Percentiles rank a stretch among this genome's conserved stretches.
Evolutionary conservation across 441 rosid species (phyloP).

Genomic region (Eutrema salsugineum): DNA sequence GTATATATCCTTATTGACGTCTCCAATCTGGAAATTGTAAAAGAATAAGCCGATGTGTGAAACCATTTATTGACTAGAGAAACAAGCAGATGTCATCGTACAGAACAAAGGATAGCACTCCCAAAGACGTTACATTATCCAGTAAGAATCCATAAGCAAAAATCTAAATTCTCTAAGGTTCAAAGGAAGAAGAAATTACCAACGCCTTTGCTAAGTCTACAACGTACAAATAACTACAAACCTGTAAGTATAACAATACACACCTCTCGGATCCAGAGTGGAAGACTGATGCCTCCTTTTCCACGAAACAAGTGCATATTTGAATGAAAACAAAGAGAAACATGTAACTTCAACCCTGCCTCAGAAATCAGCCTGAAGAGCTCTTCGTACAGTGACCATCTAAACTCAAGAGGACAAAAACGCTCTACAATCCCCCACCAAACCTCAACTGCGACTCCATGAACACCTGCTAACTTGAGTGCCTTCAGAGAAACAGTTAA

Average conservation of each 20-base stretch:
- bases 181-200: background rate
- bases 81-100: slow-evolving; percentile 3
- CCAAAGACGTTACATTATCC: background rate
- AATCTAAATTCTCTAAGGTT: background rate
- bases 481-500: slow-evolving; percentile 59
- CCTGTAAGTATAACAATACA: slow-evolving; percentile 23
- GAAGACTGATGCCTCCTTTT: slow-evolving; percentile 53
- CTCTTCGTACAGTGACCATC: slow-evolving; percentile 62
- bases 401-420: slow-evolving; percentile 46
- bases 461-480: slow-evolving; percentile 67
- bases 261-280: slow-evolving; percentile 62
- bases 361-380: slow-evolving; percentile 52
- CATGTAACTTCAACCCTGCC: slow-evolving; percentile 55
- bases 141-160: background rate
- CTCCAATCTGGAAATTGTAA: slow-evolving; percentile 44
- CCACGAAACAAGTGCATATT: slow-evolving; percentile 41
- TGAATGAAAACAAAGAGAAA: slow-evolving; percentile 63
- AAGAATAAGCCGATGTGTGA: background rate
- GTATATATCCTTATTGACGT: slow-evolving; percentile 51
- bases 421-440: slow-evolving; percentile 78
- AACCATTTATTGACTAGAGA: background rate
- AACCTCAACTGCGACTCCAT: slow-evolving; percentile 66
- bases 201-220: background rate
- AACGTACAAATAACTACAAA: slow-evolving; percentile 19
- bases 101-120: background rate